Base-by-base conservation (phyloP, 176 grass and related monocot genomes). In the Triticum dicoccoides region DNA sequence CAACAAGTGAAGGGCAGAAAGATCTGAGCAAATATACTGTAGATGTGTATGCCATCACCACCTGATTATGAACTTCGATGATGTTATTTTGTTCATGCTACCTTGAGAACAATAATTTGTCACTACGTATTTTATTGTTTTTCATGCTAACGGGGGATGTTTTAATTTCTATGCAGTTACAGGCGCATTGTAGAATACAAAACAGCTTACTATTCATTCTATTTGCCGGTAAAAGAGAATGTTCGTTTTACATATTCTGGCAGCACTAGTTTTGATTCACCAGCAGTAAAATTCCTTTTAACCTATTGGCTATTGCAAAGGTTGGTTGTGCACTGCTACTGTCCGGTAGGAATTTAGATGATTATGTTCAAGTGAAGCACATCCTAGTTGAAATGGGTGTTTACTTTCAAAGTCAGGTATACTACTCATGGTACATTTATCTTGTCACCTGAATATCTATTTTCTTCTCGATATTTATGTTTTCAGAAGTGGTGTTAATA, bases 341-440 rank as follows among this genome's bases (percentile, higher is more conserved):
- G 62, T 80, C 84, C 13, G 92, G 86, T 51, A 27, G 84, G 75
- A 91, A 18, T 73, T 82, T 94, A 83, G 83, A 89, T 12, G 61
- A 87, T 75, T 82, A 87, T 87, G 74, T 81, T 78, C 63, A 94
- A 80, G 83, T 78, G 33, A 91, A 91, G 87, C 30, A 84, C n/a
- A 93, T 91, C 82, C 76, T 94, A 67, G 89, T 91, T 84, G 83
- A 86, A 78, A 94, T 94, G 89, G 92, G 92, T 73, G 79, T 80
- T 59, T 97, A 91, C 68, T 94, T 92, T 68, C 92, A 97, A 88
- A 87, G 91, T 51, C 95, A 94, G 85, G 95, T 97, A 71, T 83
- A 56, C 8, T 56, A 11, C 65, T 65, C n/a, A 35, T 59, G 34
- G 18, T 29, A 27, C 8, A 76, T 71, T 79, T 33, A 32, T 24